Percentiles rank a stretch among this genome's conserved stretches.
These are phyloP conservation scores for Xanthoconium separans DNA, from an alignment of 1,284 basidiomycete genomes.

Conservation along the genomic window DNA sequence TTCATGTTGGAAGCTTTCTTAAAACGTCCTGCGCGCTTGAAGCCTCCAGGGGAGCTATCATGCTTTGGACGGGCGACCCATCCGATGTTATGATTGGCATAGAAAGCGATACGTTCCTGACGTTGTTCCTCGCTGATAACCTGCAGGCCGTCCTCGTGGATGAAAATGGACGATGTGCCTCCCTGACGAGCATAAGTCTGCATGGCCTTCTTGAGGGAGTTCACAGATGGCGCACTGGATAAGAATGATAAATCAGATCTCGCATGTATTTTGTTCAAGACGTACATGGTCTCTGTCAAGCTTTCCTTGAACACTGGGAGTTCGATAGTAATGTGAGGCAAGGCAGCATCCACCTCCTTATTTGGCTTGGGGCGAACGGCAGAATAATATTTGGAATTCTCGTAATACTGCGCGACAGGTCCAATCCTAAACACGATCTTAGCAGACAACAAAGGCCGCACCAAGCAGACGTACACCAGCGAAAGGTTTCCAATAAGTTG, in stretches of 20 bases:
- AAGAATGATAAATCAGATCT: conserved; percentile 30
- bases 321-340: conserved; percentile 76
- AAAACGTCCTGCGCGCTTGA: conserved; percentile 81
- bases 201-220: conserved; percentile 83
- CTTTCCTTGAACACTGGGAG: conserved; percentile 83
- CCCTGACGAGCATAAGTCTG: conserved; percentile 84
- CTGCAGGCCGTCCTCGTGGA: conserved; percentile 80
- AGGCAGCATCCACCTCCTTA: conserved; percentile 53
- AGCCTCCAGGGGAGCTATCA: conserved; percentile 49
- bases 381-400: conserved; percentile 73
- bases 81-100: conserved; percentile 78
- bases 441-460: background rate
- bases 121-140: conserved; percentile 60
- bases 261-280: conserved; percentile 2
- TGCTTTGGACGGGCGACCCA: conserved; percentile 82
- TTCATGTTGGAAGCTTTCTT: conserved; percentile 93
- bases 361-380: conserved; percentile 57
- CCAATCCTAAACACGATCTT: conserved; percentile 50
- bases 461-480: conserved; percentile 31
- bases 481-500: conserved; percentile 61
- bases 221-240: conserved; percentile 66
- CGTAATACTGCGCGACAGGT: conserved; percentile 73
- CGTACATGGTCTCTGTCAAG: conserved; percentile 66
- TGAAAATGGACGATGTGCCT: conserved; percentile 71
- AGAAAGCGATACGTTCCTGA: conserved; percentile 67